Percentiles rank a stretch among this genome's conserved stretches.
Evolutionary conservation across 202 grass and related monocot species (phyloP).

Genomic region (Carex arenaria): DNA sequence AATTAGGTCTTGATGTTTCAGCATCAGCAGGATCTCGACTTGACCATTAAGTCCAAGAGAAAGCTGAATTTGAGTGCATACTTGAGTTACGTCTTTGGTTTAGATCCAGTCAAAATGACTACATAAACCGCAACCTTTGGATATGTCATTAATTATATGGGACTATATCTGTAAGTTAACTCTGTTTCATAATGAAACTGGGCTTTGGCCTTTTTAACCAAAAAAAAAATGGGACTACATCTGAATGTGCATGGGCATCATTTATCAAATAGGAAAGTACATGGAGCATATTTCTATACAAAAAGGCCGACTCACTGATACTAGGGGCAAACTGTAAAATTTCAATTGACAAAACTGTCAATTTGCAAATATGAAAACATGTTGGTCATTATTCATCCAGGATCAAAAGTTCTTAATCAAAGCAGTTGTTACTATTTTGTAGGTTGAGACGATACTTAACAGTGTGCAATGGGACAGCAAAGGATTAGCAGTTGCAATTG

Average conservation of each 20-base stretch:
- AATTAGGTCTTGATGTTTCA: not conserved
- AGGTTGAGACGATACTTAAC: constrained; percentile 61
- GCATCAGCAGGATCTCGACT: not conserved
- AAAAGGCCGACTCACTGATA: not conserved
- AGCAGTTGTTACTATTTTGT: not conserved
- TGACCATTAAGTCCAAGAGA: not conserved
- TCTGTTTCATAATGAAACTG: no score
- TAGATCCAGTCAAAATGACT: not conserved
- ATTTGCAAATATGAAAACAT: not conserved
- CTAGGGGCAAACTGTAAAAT: not conserved
- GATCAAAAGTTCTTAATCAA: not conserved
- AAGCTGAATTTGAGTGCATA: not conserved
- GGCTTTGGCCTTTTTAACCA: no score
- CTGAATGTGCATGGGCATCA: not conserved
- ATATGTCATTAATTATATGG: not conserved
- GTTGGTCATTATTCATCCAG: not conserved
- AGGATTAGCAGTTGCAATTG: constrained; percentile 85
- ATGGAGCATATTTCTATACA: not conserved
- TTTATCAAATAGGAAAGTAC: not conserved
- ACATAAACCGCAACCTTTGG: not conserved
- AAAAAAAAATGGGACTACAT: not conserved
- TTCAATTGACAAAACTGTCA: not conserved
- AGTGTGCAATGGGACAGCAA: constrained; percentile 83
- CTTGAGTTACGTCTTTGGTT: not conserved
- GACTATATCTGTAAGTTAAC: not conserved